Evolutionary conservation across 2,329 filamentous ascomycete species (phyloP).

Genomic region (Aureobasidium sp.): DNA sequence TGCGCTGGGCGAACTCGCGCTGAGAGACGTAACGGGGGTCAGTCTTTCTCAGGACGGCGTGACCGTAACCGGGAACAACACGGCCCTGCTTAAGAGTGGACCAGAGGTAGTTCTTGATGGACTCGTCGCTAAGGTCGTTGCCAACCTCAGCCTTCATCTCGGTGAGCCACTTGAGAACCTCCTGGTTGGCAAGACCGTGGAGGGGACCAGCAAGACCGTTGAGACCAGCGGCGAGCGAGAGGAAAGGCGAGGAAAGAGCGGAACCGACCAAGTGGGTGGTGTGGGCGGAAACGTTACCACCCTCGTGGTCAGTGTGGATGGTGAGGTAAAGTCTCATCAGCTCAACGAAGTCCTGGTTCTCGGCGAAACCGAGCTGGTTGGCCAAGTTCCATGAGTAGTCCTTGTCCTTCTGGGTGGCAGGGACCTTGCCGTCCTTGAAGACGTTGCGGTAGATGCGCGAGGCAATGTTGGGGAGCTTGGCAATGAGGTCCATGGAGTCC

Average conservation of each 20-base stretch:
- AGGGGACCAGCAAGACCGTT: conserved; percentile 98
- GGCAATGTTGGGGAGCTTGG: conserved; percentile 97
- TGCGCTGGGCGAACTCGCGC: conserved; percentile 90
- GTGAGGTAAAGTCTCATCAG: conserved; percentile 98
- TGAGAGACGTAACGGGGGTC: conserved; percentile 98
- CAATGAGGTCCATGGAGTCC: conserved; percentile 99
- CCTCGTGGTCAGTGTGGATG: conserved; percentile 99
- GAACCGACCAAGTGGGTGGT: conserved; percentile 96
- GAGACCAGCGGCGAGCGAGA: conserved; percentile 91
- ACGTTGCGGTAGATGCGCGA: conserved; percentile 99
- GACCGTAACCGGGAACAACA: conserved; percentile 96
- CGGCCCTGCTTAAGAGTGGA: conserved; percentile 89
- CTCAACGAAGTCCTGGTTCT: conserved; percentile 96
- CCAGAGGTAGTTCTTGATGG: conserved; percentile 99
- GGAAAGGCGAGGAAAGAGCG: conserved; percentile 93
- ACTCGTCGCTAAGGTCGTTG: conserved; percentile 90
- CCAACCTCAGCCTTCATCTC: conserved; percentile 97
- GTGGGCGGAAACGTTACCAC: conserved; percentile 97
- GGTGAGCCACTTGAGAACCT: conserved; percentile 97
- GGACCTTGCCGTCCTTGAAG: conserved; percentile 99
- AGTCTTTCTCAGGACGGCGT: conserved; percentile 98
- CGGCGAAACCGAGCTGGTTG: conserved; percentile 95
- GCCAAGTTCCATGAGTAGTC: conserved; percentile 99
- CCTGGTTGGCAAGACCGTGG: conserved; percentile 98
- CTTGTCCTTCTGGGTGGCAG: conserved; percentile 94